Conservation (phyloP, 2,329 filamentous ascomycete species). For the Fusarium heterosporum region DNA sequence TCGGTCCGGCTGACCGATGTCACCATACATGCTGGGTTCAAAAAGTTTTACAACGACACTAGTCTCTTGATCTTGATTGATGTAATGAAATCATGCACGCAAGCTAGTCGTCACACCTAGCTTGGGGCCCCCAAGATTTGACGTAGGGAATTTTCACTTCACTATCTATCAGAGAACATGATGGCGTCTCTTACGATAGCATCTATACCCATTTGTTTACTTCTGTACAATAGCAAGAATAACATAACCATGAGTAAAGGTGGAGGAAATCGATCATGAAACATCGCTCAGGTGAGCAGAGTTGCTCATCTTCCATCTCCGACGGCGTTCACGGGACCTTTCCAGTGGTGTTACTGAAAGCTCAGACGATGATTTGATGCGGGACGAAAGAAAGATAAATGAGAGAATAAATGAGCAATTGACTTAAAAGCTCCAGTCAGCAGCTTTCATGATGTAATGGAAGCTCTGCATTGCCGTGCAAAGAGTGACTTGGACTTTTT, state of each 20-base stretch:
- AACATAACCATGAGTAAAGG: conserved; percentile 12
- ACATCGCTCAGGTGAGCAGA: background rate
- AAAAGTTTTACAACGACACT: conserved; percentile 7
- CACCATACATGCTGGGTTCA: conserved; percentile 17
- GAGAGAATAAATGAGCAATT: background rate
- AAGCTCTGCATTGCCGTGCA: background rate
- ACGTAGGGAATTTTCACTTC: conserved; percentile 24
- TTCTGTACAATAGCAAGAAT: conserved; percentile 16
- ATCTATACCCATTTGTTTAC: conserved; percentile 42
- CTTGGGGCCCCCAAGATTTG: conserved; percentile 8
- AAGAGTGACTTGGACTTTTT: background rate
- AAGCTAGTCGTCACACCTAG: conserved; percentile 12
- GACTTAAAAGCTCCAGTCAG: background rate
- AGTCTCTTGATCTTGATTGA: conserved; percentile 11
- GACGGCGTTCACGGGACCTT: background rate
- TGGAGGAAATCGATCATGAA: background rate
- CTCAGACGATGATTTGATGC: background rate
- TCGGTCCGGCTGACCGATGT: conserved; percentile 37
- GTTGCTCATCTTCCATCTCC: too few species aligned
- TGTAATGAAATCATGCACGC: conserved; percentile 17
- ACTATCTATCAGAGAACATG: conserved; percentile 32
- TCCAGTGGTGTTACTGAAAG: background rate
- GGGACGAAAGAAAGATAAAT: background rate
- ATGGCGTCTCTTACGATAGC: conserved; percentile 38
- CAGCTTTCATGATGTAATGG: conserved; percentile 13